Evolutionary conservation across 2,329 filamentous ascomycete species (phyloP).

Genomic region (Colletotrichum lindemuthianum): DNA sequence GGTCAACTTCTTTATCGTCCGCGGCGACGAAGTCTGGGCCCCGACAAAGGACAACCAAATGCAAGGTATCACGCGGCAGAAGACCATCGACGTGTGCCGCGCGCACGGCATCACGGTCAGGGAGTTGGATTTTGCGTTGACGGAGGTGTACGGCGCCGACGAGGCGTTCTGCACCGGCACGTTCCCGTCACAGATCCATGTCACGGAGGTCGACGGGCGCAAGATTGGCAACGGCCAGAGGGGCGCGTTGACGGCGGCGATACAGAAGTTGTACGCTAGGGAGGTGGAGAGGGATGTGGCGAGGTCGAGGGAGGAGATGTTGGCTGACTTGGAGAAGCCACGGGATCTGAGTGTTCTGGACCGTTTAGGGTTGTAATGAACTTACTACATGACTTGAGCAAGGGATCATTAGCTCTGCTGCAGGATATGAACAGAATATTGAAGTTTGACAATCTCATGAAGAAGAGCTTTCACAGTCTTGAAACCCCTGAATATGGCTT

Average conservation of each 20-base stretch:
- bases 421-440: not conserved
- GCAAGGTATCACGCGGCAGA: conserved; percentile 45
- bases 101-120: conserved; percentile 39
- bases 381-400: not conserved
- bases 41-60: conserved; percentile 46
- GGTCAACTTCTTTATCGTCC: conserved; percentile 47
- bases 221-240: conserved; percentile 40
- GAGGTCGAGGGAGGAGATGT: conserved; percentile 38
- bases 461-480: too few species aligned
- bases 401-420: not conserved
- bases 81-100: conserved; percentile 44
- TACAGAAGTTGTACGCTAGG: conserved; percentile 40
- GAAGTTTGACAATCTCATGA: too few species aligned
- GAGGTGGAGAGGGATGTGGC: conserved; percentile 38
- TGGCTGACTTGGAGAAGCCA: conserved; percentile 38
- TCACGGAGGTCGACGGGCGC: conserved; percentile 40
- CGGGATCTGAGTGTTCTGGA: conserved; percentile 39
- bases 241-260: conserved; percentile 39
- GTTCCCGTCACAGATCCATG: conserved; percentile 43
- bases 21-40: conserved; percentile 44
- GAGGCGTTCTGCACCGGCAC: conserved; percentile 45
- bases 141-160: conserved; percentile 44
- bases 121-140: conserved; percentile 43
- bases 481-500: too few species aligned
- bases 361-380: conserved; percentile 1